phyloP scores from a whole-genome alignment of 2,329 filamentous ascomycete genomes.

The Fonsecaea erecta region DNA sequence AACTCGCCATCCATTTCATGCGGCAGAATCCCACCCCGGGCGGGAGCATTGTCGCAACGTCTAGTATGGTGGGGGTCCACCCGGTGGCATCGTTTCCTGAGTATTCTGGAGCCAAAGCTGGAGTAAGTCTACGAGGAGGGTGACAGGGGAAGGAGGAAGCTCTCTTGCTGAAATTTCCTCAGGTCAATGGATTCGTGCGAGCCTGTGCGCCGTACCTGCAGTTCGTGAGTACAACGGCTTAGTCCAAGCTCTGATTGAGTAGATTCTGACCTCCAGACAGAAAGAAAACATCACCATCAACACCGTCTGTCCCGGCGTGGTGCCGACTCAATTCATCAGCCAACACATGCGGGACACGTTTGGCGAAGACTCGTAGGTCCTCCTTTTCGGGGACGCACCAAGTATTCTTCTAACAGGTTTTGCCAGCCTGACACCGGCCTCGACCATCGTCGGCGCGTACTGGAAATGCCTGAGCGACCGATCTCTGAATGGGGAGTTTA shows the following conservation, averaged over 20 bases:
- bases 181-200: slow-evolving; percentile 46
- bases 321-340: slow-evolving; percentile 54
- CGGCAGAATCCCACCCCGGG: slow-evolving; percentile 52
- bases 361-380: slow-evolving; percentile 40
- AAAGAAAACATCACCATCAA: slow-evolving; percentile 58
- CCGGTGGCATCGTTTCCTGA: slow-evolving; percentile 54
- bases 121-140: slow-evolving; percentile 31
- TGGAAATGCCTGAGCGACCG: slow-evolving; percentile 53
- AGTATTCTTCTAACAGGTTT: neutral
- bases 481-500: slow-evolving; percentile 49
- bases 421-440: slow-evolving; percentile 47
- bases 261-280: slow-evolving; percentile 31
- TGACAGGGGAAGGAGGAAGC: neutral
- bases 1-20: slow-evolving; percentile 60
- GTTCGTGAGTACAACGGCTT: slow-evolving; percentile 21
- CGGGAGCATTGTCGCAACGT: slow-evolving; percentile 53
- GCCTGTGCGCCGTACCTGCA: slow-evolving; percentile 48
- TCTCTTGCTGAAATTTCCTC: neutral
- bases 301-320: slow-evolving; percentile 54
- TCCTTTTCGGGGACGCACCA: neutral
- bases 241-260: neutral
- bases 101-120: slow-evolving; percentile 58
- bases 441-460: slow-evolving; percentile 54
- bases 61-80: slow-evolving; percentile 51
- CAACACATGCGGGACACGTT: slow-evolving; percentile 52